Evolutionary conservation across 129 eudicot genomes (phyloP), one percentile per base, ranked within the genome.

Genomic region (Oenanthe sinensis): DNA sequence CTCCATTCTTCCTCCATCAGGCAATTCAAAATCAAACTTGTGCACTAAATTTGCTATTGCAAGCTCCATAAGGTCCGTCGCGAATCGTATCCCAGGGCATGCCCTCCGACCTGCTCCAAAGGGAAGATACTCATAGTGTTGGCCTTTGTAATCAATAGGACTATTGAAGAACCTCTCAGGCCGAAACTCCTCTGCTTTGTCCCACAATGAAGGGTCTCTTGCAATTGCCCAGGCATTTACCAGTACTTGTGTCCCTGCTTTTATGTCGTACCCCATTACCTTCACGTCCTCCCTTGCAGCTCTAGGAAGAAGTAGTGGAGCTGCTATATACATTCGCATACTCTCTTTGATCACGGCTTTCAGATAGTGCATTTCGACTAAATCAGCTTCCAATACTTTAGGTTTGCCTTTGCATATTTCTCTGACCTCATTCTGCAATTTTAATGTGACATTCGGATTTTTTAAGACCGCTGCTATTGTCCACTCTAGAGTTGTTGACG

Each of bases 51-150:
- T 91, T 63, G 97, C 92, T 43, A 89, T 55, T 45, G 76, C 88
- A 71, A 91, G 83, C 88, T 91, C 92, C 17, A 22, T 81, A 16
- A 74, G 50, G 28, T 72, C 81, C 71, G 79, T 75, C 1, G 87
- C 91, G 43, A 89, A 92, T 16, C 62, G 22, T 43, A 77, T 82
- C 0, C 86, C 97, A 5, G 97, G 97, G 75, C 97, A 92, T 20
- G 84, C 85, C 60, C 97, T 86, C 67, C 96, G 78, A 15, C 97
- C 93, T 46, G 89, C 91, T n/a, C 97, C 96, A 82, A 92, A 92
- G 4, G 97, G 97, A 74, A 85, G 85, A 58, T 87, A 72, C 86
- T 90, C 89, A 9, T 85, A 88, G 81, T 92, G 73, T 0, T 81
- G 78, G 30, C 96, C 91, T 74, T 71, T 85, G 71, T 77, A 86